These are phyloP conservation scores for Tricholoma matsutake DNA, from an alignment of 768 basidiomycete species.

Conservation along the genomic window DNA sequence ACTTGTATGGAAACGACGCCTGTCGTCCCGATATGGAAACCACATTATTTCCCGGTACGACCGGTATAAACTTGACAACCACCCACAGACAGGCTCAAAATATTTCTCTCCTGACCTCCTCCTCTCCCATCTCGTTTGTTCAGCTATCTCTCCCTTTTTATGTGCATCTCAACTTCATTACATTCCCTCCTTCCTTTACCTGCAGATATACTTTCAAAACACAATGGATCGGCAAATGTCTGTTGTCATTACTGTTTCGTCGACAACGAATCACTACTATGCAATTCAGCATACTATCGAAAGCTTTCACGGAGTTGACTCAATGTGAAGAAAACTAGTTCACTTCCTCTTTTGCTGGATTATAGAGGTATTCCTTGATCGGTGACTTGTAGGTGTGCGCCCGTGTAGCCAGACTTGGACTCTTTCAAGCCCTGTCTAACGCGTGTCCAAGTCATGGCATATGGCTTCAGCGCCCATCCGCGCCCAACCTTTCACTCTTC, in stretches of 20 bases:
- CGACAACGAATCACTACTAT: neutral
- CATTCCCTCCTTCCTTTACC: conserved; percentile 5
- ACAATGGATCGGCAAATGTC: conserved; percentile 24
- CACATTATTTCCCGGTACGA: conserved; percentile 30
- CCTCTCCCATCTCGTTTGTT: conserved; percentile 2
- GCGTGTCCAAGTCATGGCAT: neutral
- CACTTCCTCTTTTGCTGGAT: neutral
- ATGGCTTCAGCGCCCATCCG: neutral
- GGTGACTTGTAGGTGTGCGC: neutral
- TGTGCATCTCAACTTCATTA: neutral
- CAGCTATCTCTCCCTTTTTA: conserved; percentile 5
- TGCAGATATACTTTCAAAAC: conserved; percentile 2
- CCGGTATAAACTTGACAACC: conserved; percentile 37
- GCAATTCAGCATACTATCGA: neutral
- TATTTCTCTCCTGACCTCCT: neutral
- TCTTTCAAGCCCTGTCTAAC: neutral
- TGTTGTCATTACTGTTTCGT: neutral
- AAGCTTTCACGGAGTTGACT: neutral
- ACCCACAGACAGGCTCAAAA: conserved; percentile 30
- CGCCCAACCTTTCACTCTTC: neutral
- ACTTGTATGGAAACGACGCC: neutral
- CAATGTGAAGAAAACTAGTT: neutral
- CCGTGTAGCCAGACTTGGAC: neutral
- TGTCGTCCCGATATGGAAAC: neutral
- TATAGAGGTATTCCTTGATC: neutral